Base-by-base conservation (phyloP, 805 yeast genomes). In the Nakazawaea sp. region DNA sequence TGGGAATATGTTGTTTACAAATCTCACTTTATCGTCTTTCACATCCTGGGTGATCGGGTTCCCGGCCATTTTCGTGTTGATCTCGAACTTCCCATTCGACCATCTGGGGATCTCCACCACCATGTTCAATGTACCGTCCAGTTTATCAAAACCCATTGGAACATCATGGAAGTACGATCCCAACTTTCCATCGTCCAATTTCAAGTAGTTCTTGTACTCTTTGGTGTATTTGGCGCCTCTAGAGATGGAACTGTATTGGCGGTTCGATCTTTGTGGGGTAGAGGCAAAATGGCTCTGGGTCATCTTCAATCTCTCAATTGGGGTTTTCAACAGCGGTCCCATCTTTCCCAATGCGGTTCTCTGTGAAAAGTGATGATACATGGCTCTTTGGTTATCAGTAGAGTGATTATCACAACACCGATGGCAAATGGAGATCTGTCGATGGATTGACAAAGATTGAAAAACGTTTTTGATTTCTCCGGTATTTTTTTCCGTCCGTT, bases 1-100 rank as follows among this genome's bases (percentile, higher is more conserved):
- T 7, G 95, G 95, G 64, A 80, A 86, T 17, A 84, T 63, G 61
- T 86, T 86, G 50, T 80, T 72, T 23, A 86, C 82, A 49, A 78
- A 86, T 50, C 96, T 65, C 26, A 81, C 71, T 46, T 80, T 66
- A 5, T 85, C 90, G 48, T 84, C 81, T 57, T 80, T 81, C 20
- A 70, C 64, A 54, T 86, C 96, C 56, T 86, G 96, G 3, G 72
- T 69, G 33, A 86, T 86, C 17, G 96, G 95, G 55, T 85, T 86
- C 30, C 78, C 75, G 21, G 63, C 61, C 9, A 61, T 45, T 21
- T 67, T 67, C 43, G 72, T 78, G 41, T 72, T 68, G 45, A 85
- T 80, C 58, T 86, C 96, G 55, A 85, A 78, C 56, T 86, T 86
- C 17, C 83, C 95, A 55, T 85, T 83, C 31, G 81, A 62, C 88